Evolutionary conservation across 148 eudicot genomes (phyloP).

Genomic region (Chenopodium quinoa): DNA sequence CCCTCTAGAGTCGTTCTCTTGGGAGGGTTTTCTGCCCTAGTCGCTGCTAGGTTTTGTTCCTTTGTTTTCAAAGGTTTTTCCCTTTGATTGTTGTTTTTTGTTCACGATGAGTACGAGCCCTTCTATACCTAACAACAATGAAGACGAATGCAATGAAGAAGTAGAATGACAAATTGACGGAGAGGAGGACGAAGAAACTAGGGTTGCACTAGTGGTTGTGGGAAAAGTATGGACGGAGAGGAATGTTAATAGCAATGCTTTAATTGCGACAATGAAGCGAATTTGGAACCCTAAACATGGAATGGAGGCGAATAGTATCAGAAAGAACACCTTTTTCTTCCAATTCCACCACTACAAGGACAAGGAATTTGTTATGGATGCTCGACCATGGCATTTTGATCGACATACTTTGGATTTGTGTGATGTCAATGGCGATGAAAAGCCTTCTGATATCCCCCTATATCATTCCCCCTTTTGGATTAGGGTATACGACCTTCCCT

Average conservation of each 20-base stretch:
- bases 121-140: no score
- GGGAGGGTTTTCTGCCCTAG: no score
- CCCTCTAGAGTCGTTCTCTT: no score
- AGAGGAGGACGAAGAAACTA: neutral
- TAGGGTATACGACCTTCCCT: neutral
- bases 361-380: neutral
- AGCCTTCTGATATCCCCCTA: neutral
- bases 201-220: neutral
- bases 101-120: no score
- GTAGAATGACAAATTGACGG: neutral
- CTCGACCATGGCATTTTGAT: neutral
- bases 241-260: neutral
- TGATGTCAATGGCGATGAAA: no score
- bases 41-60: no score
- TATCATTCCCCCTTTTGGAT: neutral
- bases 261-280: neutral
- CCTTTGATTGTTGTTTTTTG: no score
- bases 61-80: no score
- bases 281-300: neutral
- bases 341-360: slow-evolving; percentile 7
- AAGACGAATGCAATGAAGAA: neutral
- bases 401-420: neutral
- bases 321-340: neutral
- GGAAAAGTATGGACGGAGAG: neutral
- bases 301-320: neutral